Evolutionary conservation across 352 stramenopile genomes (phyloP).

Genomic region (Pythium aquatile): DNA sequence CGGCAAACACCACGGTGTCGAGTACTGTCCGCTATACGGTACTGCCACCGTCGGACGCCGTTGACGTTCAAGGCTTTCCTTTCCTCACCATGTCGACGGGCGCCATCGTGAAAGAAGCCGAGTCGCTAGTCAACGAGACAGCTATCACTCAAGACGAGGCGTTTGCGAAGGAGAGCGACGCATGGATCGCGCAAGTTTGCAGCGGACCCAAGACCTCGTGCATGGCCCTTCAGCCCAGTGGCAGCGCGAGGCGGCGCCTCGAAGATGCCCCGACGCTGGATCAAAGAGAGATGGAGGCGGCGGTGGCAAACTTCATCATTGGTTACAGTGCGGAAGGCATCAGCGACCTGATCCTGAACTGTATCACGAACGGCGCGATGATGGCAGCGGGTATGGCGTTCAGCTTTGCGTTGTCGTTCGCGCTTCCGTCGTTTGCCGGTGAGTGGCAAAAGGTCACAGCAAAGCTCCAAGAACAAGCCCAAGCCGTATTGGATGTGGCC

Average conservation of each 20-base stretch:
- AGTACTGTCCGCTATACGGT: neutral
- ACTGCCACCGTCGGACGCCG: neutral
- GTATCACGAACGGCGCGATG: neutral
- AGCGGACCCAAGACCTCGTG: neutral
- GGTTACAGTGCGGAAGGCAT: too few relatives aligned
- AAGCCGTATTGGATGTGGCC: neutral
- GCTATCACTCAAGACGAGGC: neutral
- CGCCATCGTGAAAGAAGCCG: too few relatives aligned
- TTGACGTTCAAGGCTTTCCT: conserved; percentile 1
- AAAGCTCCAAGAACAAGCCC: neutral
- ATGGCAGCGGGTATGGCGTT: neutral
- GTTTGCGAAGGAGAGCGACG: conserved; percentile 2
- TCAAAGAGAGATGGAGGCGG: neutral
- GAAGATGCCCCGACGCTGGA: neutral
- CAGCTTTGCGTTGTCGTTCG: neutral
- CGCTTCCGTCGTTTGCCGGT: neutral
- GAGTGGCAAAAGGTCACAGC: neutral
- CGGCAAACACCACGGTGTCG: too few relatives aligned
- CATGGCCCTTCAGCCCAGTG: neutral
- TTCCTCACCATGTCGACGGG: conserved; percentile 2
- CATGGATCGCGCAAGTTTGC: neutral
- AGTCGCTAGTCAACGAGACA: neutral
- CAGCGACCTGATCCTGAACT: neutral
- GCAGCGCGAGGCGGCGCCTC: neutral
- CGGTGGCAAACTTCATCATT: too few relatives aligned